Base-by-base conservation (phyloP, 345 rosid genomes). In the Trapa incisa region DNA sequence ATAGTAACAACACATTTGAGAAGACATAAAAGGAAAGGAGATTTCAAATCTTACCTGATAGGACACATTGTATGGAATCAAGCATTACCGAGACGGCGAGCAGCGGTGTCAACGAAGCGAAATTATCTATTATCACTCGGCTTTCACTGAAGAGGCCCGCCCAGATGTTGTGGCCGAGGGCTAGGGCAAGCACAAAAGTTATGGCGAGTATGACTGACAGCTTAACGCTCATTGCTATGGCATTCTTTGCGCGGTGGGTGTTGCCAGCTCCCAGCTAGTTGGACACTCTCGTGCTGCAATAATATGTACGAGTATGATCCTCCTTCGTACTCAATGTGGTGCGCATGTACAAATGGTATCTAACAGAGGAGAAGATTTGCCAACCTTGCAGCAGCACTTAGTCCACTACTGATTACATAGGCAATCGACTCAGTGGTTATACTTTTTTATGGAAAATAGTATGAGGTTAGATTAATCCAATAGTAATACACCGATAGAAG, bases 351-450 rank as follows among this genome's bases (percentile, higher is more conserved):
- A 13, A 7, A 45, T 45, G 13, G 48, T 45, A 45, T 45, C 48
- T 7, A 22, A 22, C 29, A 11, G 0, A 29, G 12, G 39, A 39
- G 43, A 6, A 6, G 37, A 54, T 43, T 67, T 37, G 37, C 87
- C 66, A 57, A 92, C 98, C 98, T 89, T 65, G 86, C 91, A 37
- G 91, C 88, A 48, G 96, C 92, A 71, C 92, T 82, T 3, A 92
- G 84, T 12, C 98, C 97, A 9, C 81, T 85, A 15, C 82, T 79
- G 47, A 84, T 74, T 90, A 86, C 85, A 80, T 73, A 89, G 57
- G 91, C 79, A 50, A 88, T 67, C 0, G 82, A 10, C 74, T 86
- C 89, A 1, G 89, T 86, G 66, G 83, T 85, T 45, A 84, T 92
- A 16, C 90, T 83, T 8, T 2, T 16, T 39, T 16, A 42, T 71